Conservation (phyloP, 805 yeast species). For the Danielia reshetovae region DNA sequence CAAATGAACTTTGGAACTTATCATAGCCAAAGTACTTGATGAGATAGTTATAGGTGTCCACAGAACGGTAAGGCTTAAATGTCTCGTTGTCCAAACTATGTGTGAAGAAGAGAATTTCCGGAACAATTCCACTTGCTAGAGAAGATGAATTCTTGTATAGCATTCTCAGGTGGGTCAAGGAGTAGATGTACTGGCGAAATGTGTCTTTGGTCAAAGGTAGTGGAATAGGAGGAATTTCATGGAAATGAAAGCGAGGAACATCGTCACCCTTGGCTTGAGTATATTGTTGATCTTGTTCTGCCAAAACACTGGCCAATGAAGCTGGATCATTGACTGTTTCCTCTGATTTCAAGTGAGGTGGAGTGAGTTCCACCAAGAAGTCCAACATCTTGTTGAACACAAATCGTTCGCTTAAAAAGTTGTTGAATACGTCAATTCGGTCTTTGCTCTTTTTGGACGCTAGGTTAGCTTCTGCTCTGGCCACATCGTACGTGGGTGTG, state of each 20-base stretch:
- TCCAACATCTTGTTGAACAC: conserved; percentile 31
- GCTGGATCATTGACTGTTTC: conserved; percentile 12
- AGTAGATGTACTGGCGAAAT: conserved; percentile 34
- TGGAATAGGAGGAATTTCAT: conserved; percentile 34
- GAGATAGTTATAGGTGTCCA: conserved; percentile 35
- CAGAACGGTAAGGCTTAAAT: conserved; percentile 28
- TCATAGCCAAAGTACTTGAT: conserved; percentile 38
- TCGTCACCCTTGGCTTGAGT: conserved; percentile 4
- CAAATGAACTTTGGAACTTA: conserved; percentile 39
- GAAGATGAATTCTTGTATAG: conserved; percentile 31
- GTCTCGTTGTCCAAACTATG: conserved; percentile 30
- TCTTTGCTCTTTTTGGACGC: conserved; percentile 14
- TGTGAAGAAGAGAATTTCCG: conserved; percentile 35
- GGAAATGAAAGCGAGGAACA: conserved; percentile 21
- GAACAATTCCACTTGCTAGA: conserved; percentile 31
- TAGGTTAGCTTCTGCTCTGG: conserved; percentile 27
- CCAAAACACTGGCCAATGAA: conserved; percentile 14
- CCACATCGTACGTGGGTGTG: conserved; percentile 19
- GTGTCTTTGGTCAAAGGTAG: conserved; percentile 20
- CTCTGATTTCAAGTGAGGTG: conserved; percentile 22
- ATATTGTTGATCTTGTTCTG: conserved; percentile 19
- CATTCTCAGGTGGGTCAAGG: conserved; percentile 31
- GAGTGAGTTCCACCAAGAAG: conserved; percentile 28
- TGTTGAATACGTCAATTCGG: conserved; percentile 18
- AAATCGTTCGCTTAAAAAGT: conserved; percentile 26